Conservation (phyloP, 176 grass and related monocot genomes). For the Carex kokanica region DNA sequence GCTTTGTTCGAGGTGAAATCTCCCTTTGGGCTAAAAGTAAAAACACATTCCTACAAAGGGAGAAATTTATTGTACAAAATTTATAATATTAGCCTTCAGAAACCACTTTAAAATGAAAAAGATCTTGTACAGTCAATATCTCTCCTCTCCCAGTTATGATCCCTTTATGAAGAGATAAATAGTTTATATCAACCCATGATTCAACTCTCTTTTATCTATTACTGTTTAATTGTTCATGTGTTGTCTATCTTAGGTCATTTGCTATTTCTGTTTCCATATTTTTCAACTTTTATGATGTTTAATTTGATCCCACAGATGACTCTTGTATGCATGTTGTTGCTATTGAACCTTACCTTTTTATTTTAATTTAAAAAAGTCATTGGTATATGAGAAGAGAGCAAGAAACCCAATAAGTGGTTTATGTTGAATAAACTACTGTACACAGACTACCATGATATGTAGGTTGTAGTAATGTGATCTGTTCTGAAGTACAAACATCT, state of each 20-base stretch:
- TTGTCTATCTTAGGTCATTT: background rate
- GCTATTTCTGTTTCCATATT: background rate
- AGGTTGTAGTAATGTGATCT: background rate
- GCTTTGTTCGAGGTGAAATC: conserved; percentile 70
- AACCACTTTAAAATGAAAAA: background rate
- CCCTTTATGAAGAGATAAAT: background rate
- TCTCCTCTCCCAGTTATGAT: background rate
- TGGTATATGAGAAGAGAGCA: too few species aligned
- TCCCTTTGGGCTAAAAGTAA: conserved; percentile 79
- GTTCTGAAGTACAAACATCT: background rate
- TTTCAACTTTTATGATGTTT: background rate
- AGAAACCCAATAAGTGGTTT: too few species aligned
- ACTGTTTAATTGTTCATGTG: background rate
- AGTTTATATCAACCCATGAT: background rate
- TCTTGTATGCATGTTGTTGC: background rate
- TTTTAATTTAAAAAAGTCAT: background rate
- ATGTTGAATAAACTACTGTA: background rate
- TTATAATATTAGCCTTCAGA: background rate
- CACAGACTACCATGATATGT: background rate
- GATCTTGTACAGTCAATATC: background rate
- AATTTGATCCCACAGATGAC: background rate
- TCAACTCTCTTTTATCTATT: background rate
- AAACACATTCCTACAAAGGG: conserved; percentile 65
- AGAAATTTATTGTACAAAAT: background rate
- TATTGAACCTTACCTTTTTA: background rate